phyloP scores from a whole-genome alignment of 176 grass and related monocot genomes.

The Oryza glaberrima region DNA sequence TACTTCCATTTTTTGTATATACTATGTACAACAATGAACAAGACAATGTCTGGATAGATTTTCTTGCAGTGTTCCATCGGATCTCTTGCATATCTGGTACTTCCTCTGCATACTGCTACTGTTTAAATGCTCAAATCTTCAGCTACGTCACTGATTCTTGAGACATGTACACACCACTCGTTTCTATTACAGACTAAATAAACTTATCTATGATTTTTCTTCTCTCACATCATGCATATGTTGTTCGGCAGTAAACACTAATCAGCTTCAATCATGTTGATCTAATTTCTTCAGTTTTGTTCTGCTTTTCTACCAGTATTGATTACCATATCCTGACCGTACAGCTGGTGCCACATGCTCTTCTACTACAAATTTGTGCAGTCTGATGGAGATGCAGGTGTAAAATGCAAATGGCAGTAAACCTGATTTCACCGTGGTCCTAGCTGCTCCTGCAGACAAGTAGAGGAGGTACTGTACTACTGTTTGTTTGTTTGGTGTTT shows the following conservation, averaged over 20 bases:
- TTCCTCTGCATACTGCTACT: background rate
- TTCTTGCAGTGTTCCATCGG: background rate
- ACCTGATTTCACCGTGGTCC: slow-evolving; percentile 20
- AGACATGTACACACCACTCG: background rate
- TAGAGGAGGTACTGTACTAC: background rate
- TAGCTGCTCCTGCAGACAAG: slow-evolving; percentile 15
- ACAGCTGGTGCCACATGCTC: slow-evolving; percentile 26
- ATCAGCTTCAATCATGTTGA: background rate
- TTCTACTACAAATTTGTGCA: background rate
- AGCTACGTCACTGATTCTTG: background rate
- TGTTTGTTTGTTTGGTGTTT: background rate
- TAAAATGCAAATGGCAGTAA: background rate
- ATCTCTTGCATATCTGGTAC: background rate
- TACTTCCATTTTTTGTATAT: background rate
- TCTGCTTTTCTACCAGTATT: background rate
- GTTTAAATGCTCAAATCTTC: background rate
- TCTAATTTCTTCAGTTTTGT: background rate
- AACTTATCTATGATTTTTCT: background rate
- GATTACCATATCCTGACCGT: background rate
- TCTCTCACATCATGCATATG: background rate
- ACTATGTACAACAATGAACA: background rate
- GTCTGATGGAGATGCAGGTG: background rate
- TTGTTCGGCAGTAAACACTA: background rate
- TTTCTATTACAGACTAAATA: no score
- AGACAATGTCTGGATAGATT: background rate